Evolutionary conservation across 2,329 filamentous ascomycete genomes (phyloP).

Genomic region (Scytalidium lignicola): DNA sequence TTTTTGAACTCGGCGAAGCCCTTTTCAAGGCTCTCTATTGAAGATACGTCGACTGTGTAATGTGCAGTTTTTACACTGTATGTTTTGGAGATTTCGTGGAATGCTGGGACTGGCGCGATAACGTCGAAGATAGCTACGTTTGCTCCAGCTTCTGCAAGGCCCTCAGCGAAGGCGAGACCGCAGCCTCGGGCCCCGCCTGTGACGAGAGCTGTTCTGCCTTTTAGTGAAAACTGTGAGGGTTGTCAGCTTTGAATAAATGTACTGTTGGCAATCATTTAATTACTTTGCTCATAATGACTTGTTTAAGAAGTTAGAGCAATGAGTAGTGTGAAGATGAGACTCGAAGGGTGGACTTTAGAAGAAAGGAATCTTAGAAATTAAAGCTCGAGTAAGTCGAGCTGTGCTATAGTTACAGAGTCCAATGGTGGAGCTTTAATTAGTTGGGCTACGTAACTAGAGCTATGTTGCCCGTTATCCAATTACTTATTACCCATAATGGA

Average conservation of each 20-base stretch:
- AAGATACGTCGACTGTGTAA: slow-evolving; percentile 36
- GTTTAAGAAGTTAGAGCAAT: background rate
- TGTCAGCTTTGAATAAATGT: background rate
- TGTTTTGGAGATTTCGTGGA: slow-evolving; percentile 35
- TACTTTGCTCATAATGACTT: slow-evolving; percentile 2
- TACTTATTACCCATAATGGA: background rate
- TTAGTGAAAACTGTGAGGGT: slow-evolving; percentile 36
- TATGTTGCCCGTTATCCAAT: background rate
- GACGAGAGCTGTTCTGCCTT: slow-evolving; percentile 38
- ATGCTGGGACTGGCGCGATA: slow-evolving; percentile 33
- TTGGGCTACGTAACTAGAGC: background rate
- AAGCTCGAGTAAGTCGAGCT: background rate
- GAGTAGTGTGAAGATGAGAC: no score
- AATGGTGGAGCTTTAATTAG: background rate
- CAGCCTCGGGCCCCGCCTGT: slow-evolving; percentile 42
- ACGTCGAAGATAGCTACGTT: slow-evolving; percentile 41
- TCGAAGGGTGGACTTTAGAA: no score
- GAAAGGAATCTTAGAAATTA: no score
- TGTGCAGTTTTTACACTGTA: slow-evolving; percentile 36
- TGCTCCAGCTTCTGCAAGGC: slow-evolving; percentile 40
- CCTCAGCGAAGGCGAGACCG: slow-evolving; percentile 38
- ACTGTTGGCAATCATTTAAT: background rate
- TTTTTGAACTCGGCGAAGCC: slow-evolving; percentile 27
- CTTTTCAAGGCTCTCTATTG: slow-evolving; percentile 21
- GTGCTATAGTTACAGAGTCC: background rate